Evolutionary conservation across 352 stramenopile genomes (phyloP), one percentile per base, ranked within the genome.

Genomic region (Globisporangium alternatum): DNA sequence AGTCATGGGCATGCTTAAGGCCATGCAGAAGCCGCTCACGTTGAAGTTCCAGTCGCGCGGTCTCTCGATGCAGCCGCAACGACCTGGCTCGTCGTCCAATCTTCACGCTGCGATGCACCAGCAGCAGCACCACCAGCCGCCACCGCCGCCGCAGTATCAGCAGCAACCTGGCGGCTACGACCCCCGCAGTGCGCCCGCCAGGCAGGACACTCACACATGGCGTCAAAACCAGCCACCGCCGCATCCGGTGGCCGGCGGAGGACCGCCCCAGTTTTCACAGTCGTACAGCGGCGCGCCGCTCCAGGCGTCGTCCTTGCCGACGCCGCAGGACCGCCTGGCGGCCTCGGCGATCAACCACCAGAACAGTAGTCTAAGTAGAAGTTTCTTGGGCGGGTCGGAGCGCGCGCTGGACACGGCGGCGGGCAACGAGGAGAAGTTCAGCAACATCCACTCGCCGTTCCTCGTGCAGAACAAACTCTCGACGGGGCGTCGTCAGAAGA

Each of bases 391-490:
- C 35, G 47, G 57, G 25, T 62, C 52, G 6, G 33, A 80, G 19
- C 59, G 72, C 17, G 67, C 65, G 62, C 61, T 75, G 53, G 69
- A 92, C 41, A 64, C 65, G 47, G 64, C 69, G 30, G 51, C 73
- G 7, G 81, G 75, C 47, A 87, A 91, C 68, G 83, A 93, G 49
- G 81, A 90, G 62, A 93, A 93, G 71, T 93, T 90, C 66, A 90
- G 80, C 77, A 91, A 75, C 66, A 93, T 95, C 58, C 86, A 93
- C 74, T 86, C 86, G 54, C 86, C 86, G 15, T 95, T 95, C 72
- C 72, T 93, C 56, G 77, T 84, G 62, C 81, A 89, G 70, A 92
- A 91, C 74, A 95, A 95, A 68, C 79, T 95, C 44, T 95, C 86
- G 41, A 91, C 84, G 6, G 83, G 85, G 35, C 84, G 84, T 53